These are phyloP conservation scores for Cytidiella melzeri DNA, from an alignment of 768 basidiomycete genomes.

Conservation along the genomic window DNA sequence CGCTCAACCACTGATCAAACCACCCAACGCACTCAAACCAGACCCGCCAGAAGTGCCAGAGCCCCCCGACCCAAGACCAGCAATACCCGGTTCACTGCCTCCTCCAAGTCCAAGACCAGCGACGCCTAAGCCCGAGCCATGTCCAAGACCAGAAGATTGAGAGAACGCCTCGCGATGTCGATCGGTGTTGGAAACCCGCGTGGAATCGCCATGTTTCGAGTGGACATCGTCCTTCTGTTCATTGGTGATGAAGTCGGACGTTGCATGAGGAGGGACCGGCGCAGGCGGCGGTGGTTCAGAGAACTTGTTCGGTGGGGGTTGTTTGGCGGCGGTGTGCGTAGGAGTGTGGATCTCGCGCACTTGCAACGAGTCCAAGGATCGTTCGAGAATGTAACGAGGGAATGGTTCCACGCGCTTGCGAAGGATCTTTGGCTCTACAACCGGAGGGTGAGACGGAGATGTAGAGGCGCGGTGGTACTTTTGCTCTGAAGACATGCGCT, in stretches of 20 bases:
- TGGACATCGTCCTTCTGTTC: background rate
- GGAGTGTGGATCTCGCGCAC: background rate
- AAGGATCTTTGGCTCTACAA: constrained; percentile 4
- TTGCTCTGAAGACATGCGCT: background rate
- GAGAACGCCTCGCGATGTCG: too few relatives aligned
- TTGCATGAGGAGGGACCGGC: background rate
- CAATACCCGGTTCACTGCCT: background rate
- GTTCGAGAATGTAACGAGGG: background rate
- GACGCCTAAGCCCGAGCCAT: background rate
- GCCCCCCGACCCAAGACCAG: too few relatives aligned
- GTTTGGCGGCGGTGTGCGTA: background rate
- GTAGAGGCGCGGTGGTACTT: background rate
- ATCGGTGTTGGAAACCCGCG: too few relatives aligned
- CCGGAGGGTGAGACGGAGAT: background rate
- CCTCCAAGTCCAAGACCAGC: background rate
- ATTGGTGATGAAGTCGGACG: background rate
- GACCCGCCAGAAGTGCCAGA: background rate
- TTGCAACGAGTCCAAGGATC: background rate
- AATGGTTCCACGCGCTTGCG: background rate
- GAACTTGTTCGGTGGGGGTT: background rate
- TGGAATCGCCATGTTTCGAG: background rate
- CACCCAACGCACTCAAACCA: background rate
- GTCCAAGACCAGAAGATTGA: background rate
- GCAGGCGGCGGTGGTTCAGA: background rate
- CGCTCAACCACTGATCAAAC: background rate